Conservation (phyloP, 148 eudicot genomes). For the Simmondsia chinensis region DNA sequence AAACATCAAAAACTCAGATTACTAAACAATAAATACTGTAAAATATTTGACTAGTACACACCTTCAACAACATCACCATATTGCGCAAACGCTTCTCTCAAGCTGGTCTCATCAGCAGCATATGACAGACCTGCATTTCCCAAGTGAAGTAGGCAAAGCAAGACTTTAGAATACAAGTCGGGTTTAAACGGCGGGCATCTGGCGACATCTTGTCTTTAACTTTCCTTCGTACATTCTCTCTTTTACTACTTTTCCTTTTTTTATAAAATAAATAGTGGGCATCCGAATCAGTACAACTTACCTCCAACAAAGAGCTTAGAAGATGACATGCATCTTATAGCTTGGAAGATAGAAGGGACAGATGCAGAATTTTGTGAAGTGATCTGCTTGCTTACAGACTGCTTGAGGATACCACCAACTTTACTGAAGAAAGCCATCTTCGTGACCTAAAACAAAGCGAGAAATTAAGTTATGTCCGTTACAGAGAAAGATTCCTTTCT, state of each 20-base stretch:
- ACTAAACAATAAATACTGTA: not conserved
- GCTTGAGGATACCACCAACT: slow-evolving; percentile 53
- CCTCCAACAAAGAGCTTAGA: slow-evolving; percentile 88
- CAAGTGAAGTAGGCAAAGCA: not conserved
- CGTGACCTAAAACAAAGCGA: slow-evolving; percentile 16
- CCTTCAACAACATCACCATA: slow-evolving; percentile 88
- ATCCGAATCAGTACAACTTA: no score
- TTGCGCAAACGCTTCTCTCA: slow-evolving; percentile 45
- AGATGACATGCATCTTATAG: slow-evolving; percentile 67
- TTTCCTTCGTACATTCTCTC: not conserved
- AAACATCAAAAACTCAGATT: not conserved
- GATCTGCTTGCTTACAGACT: slow-evolving; percentile 41
- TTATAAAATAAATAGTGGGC: not conserved
- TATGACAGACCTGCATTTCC: slow-evolving; percentile 63
- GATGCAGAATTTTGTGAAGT: slow-evolving; percentile 32
- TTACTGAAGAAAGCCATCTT: slow-evolving; percentile 76
- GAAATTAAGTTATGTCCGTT: no score
- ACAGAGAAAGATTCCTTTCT: no score
- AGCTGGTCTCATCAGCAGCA: slow-evolving; percentile 39
- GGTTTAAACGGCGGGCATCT: not conserved
- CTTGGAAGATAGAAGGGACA: slow-evolving; percentile 53
- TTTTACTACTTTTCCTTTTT: not conserved
- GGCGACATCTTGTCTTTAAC: not conserved
- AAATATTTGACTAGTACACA: slow-evolving; percentile 5
- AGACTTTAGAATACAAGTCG: not conserved